A percentile compares a stretch with the other conserved stretches of the same genome.
Evolutionary conservation across 208 protist genomes (phyloP).

Genomic region (Wallacemonas collosoma): DNA sequence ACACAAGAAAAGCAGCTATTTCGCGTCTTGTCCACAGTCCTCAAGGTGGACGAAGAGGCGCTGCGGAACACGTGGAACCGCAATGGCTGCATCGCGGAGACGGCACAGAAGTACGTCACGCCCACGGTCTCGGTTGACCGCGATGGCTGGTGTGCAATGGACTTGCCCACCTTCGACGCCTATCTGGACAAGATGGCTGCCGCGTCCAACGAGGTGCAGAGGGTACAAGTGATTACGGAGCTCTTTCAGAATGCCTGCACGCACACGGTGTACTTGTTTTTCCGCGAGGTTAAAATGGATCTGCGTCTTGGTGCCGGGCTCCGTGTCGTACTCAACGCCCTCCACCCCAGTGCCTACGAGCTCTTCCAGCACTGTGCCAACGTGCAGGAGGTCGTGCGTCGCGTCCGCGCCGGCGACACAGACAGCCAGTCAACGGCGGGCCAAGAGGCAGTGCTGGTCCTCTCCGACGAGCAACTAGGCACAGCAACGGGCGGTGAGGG

Average conservation of each 20-base stretch:
- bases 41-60: conserved; percentile 32
- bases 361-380: conserved; percentile 52
- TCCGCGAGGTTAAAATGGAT: conserved; percentile 49
- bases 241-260: conserved; percentile 34
- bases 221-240: conserved; percentile 25
- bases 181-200: conserved; percentile 36
- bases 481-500: not conserved
- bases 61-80: conserved; percentile 52
- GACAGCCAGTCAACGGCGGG: conserved; percentile 24
- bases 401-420: conserved; percentile 22
- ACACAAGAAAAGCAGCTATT: conserved; percentile 81
- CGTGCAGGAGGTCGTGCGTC: conserved; percentile 47
- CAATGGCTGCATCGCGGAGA: conserved; percentile 73
- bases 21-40: conserved; percentile 47
- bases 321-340: conserved; percentile 40
- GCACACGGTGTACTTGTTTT: conserved; percentile 37
- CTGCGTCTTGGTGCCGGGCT: conserved; percentile 36
- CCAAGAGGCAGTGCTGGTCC: not conserved
- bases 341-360: conserved; percentile 38
- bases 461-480: not conserved
- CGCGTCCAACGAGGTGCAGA: conserved; percentile 27
- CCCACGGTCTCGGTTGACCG: conserved; percentile 21
- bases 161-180: conserved; percentile 27
- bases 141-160: conserved; percentile 41
- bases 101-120: conserved; percentile 39